Percentiles rank a stretch among this genome's conserved stretches.
These are phyloP conservation scores for Cercospora sojina DNA, from an alignment of 2,329 filamentous ascomycete genomes.

Conservation along the genomic window DNA sequence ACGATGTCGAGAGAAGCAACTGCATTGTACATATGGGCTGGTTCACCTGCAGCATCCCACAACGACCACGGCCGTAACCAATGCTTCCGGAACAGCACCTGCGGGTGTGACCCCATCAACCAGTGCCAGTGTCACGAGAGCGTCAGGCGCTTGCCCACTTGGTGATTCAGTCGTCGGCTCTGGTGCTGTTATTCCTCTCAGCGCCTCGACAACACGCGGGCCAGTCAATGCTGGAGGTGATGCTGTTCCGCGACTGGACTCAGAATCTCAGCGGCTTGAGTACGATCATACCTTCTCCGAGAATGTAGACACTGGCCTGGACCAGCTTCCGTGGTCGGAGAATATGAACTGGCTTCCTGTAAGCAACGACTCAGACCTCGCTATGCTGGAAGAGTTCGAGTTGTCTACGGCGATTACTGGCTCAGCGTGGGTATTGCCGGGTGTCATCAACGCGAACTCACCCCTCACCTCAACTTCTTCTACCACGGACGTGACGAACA, in stretches of 20 bases:
- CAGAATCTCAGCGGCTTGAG: background rate
- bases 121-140: background rate
- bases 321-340: background rate
- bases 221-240: background rate
- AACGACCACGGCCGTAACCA: background rate
- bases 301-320: background rate
- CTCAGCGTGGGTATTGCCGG: background rate
- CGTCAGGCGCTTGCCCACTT: background rate
- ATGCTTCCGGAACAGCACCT: background rate
- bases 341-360: conserved; percentile 5
- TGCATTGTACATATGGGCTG: conserved; percentile 7
- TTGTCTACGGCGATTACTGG: background rate
- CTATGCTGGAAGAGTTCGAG: background rate
- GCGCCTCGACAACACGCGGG: background rate
- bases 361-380: background rate
- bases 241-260: background rate
- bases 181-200: background rate
- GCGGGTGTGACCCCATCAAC: background rate
- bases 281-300: background rate
- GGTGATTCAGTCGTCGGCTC: background rate
- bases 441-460: background rate
- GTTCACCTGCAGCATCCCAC: background rate
- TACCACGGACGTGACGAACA: background rate
- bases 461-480: background rate
- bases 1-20: conserved; percentile 1